Evolutionary conservation across 2,329 filamentous ascomycete genomes (phyloP), one percentile per base, ranked within the genome.

Genomic region (Penicillium sp.): DNA sequence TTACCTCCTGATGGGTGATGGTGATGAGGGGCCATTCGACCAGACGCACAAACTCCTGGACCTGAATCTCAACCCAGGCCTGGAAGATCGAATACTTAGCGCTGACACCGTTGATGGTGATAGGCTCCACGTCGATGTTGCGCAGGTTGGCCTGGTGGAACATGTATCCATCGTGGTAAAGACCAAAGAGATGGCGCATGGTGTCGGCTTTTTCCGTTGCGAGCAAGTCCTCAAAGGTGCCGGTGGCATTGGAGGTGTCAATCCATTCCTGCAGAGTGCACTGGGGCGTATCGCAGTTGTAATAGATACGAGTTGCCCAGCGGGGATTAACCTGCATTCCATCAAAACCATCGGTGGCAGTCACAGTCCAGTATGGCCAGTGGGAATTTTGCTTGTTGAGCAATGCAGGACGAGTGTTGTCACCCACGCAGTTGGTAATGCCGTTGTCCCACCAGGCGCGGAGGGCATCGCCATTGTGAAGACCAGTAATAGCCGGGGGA

Each of bases 131-230:
- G 36, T 74, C 75, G 2, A 62, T 61, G 30, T 73, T 70, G 38
- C 76, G 71, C 42, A 76, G 52, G 53, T 82, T 81, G 40, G 76
- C 75, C 61, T 81, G 77, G 57, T 82, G 78, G 66, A 81, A 79
- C 76, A 79, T 79, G 65, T 72, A 78, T 17, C 68, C 62, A 33
- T 77, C 76, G 45, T 70, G 72, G 44, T 72, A 70, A 4, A 81
- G 66, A 9, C 69, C 71, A 25, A 80, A 67, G 14, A 80, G 61
- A 50, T 80, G 72, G 22, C 75, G 70, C 20, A 73, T 71, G 33
- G 76, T 78, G 31, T 73, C 74, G 3, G 62, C 56, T 34, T 69
- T 68, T 35, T 77, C 75, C 26, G 70, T 61, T 3, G 60, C 57
- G 6, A 81, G 61, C 4, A 81, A 66, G 47, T 71, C 62, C 3